These are phyloP conservation scores for Phellopilus nigrolimitatus DNA, from an alignment of 1,284 basidiomycete genomes.

Conservation along the genomic window DNA sequence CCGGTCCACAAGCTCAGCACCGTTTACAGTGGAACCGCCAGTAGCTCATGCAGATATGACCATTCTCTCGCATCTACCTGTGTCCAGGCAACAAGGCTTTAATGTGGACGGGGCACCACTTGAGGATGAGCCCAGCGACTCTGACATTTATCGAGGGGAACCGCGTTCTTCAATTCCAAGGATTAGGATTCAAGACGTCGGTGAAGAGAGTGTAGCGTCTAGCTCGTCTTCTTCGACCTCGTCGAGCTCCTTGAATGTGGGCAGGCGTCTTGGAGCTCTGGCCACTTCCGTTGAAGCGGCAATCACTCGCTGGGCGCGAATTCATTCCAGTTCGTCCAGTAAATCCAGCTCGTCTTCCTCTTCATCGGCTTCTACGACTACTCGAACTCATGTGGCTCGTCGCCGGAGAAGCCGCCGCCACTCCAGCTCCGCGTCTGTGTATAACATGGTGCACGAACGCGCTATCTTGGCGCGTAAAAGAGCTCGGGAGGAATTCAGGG, in stretches of 20 bases:
- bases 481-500: constrained; percentile 55
- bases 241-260: constrained; percentile 30
- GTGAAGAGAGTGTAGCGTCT: constrained; percentile 26
- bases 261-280: constrained; percentile 37
- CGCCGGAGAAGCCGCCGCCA: constrained; percentile 36
- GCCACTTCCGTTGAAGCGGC: constrained; percentile 42
- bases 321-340: constrained; percentile 41
- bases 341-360: constrained; percentile 42
- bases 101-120: not conserved
- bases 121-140: constrained; percentile 21
- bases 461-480: constrained; percentile 54
- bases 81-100: not conserved
- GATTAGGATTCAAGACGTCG: constrained; percentile 13
- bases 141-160: constrained; percentile 61
- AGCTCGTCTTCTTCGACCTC: constrained; percentile 36
- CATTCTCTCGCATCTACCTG: not conserved
- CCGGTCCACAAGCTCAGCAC: not conserved
- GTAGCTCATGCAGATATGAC: not conserved
- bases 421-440: constrained; percentile 42
- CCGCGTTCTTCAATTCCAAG: constrained; percentile 32
- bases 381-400: constrained; percentile 39
- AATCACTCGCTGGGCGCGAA: constrained; percentile 42
- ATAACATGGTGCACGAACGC: constrained; percentile 49
- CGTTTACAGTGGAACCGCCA: not conserved
- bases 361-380: constrained; percentile 37